These are phyloP conservation scores for Metschnikowia koreensis DNA, from an alignment of 805 yeast species.

Conservation along the genomic window DNA sequence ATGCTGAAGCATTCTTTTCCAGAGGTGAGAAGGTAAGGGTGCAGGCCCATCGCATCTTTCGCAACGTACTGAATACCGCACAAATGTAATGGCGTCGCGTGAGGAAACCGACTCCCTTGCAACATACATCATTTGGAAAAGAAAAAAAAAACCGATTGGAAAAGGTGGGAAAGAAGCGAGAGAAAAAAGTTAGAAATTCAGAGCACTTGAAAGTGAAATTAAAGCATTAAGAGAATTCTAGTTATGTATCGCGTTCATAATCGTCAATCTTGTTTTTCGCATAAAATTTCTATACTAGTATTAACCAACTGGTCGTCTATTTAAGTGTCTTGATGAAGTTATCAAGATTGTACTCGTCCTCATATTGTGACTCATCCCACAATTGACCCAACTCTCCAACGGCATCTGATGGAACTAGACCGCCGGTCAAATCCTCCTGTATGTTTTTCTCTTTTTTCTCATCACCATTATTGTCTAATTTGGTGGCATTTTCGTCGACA, in stretches of 20 bases:
- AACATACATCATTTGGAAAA: not conserved
- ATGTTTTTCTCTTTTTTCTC: constrained; percentile 37
- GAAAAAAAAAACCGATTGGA: no score
- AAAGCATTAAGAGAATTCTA: no score
- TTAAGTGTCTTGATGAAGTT: constrained; percentile 80
- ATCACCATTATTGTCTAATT: constrained; percentile 32
- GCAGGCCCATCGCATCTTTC: constrained; percentile 8
- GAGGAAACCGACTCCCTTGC: not conserved
- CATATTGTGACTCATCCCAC: constrained; percentile 96
- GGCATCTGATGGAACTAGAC: constrained; percentile 71
- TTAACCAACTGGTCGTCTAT: constrained; percentile 16
- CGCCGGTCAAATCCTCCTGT: constrained; percentile 68
- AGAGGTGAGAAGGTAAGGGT: not conserved
- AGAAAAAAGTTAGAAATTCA: no score
- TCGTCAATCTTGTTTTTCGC: not conserved
- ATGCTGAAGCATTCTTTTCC: constrained; percentile 1
- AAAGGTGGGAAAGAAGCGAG: no score
- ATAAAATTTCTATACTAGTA: no score
- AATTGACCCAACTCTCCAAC: constrained; percentile 86
- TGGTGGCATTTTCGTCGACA: constrained; percentile 53
- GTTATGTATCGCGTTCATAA: no score
- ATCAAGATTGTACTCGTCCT: constrained; percentile 94
- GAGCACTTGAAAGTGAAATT: no score
- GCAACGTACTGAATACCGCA: not conserved
- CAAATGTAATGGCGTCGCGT: not conserved